These are phyloP conservation scores for Otatea glauca DNA, from an alignment of 176 grass and related monocot genomes.

Conservation along the genomic window DNA sequence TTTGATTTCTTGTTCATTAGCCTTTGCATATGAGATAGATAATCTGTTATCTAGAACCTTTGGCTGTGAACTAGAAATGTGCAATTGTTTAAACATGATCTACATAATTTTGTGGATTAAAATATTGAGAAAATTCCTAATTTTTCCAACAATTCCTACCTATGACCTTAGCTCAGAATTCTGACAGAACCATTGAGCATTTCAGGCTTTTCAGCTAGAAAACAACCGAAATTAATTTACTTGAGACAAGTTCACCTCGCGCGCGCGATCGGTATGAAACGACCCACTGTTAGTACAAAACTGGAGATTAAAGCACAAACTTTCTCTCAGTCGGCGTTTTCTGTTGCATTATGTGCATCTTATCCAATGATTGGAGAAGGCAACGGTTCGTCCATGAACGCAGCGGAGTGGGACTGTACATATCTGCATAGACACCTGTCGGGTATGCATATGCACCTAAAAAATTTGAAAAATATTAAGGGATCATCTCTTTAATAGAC, in stretches of 20 bases:
- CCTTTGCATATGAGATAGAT: too few species aligned
- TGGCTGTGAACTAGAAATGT: too few species aligned
- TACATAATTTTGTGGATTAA: too few species aligned
- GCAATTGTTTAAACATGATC: too few species aligned
- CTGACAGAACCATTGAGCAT: background rate
- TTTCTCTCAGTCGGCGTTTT: background rate
- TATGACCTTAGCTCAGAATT: background rate
- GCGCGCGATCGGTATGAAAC: constrained; percentile 7
- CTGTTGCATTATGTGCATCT: background rate
- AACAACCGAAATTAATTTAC: background rate
- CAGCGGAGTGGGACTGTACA: background rate
- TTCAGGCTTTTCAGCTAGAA: background rate
- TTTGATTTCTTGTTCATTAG: too few species aligned
- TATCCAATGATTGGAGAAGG: constrained; percentile 32
- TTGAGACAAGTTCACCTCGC: background rate
- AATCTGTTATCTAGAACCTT: too few species aligned
- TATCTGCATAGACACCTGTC: background rate
- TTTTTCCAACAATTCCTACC: background rate
- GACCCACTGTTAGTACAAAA: background rate
- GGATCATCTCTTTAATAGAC: too few species aligned
- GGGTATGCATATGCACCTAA: too few species aligned
- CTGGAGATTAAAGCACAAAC: background rate
- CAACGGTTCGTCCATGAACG: constrained; percentile 18
- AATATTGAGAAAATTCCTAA: too few species aligned
- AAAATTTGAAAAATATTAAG: too few species aligned